Percentiles rank a stretch among this genome's conserved stretches.
Evolutionary conservation across 495 filamentous ascomycete species (phyloP).

Genomic region (Trypethelium eluteriae): DNA sequence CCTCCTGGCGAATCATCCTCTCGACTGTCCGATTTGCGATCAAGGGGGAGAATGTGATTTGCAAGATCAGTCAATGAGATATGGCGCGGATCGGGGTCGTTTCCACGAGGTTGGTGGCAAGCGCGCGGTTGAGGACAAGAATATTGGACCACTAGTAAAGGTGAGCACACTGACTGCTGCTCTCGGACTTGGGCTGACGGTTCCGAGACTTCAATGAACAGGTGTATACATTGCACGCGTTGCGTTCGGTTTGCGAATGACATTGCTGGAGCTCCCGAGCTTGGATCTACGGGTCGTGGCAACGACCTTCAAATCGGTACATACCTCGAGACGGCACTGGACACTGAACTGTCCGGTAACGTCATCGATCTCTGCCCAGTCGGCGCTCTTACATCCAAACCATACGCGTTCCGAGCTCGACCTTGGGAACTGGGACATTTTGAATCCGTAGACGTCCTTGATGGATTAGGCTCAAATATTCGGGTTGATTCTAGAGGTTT

Average conservation of each 20-base stretch:
- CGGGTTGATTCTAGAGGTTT: constrained; percentile 86
- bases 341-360: constrained; percentile 91
- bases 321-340: constrained; percentile 83
- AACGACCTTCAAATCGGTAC: constrained; percentile 98
- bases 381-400: constrained; percentile 91
- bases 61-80: constrained; percentile 98
- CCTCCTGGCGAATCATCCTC: constrained; percentile 88
- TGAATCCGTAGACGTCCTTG: constrained; percentile 89
- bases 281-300: constrained; percentile 88
- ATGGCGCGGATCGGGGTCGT: constrained; percentile 88
- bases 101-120: constrained; percentile 95
- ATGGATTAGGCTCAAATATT: constrained; percentile 89
- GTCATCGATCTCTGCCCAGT: constrained; percentile 98
- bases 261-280: constrained; percentile 86
- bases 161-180: constrained; percentile 22
- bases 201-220: constrained; percentile 86
- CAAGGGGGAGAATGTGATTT: constrained; percentile 98
- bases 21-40: constrained; percentile 96
- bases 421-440: constrained; percentile 93
- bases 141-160: constrained; percentile 96
- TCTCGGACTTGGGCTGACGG: constrained; percentile 14
- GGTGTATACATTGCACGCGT: constrained; percentile 97
- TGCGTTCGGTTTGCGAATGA: constrained; percentile 98
- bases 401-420: constrained; percentile 91
- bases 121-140: constrained; percentile 97